Evolutionary conservation across 179 eudicot species (phyloP), one percentile per base, ranked within the genome.

Genomic region (Nepenthes alata): DNA sequence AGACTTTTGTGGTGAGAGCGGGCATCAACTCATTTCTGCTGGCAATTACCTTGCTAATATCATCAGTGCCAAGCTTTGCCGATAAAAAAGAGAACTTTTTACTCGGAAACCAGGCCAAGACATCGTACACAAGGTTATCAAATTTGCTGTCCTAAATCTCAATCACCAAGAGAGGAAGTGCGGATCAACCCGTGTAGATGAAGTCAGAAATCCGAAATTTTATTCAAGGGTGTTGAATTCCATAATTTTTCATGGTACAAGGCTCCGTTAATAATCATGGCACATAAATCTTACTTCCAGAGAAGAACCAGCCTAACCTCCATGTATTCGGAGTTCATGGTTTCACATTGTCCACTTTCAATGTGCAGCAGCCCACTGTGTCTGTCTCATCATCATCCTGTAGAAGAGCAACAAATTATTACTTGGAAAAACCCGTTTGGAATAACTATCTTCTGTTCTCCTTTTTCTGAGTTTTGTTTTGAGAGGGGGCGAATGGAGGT

Each of bases 381-480:
- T 16, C 96, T 69, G 98, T 96, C 83, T 91, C 98, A 65, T 91
- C 98, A 62, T 91, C 98, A 81, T 91, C 98, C 98, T 91, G 85
- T 60, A 78, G 44, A 35, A 64, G 52, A 11, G n/a, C 0, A 9
- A 2, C 2, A 6, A 9, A 8, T 48, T 48, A 48, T 48, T 9
- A 48, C 4, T 13, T 48, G 6, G 0, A 16, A 16, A 16, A 48
- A 48, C 11, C 9, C n/a, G n/a, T 6, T 47, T 47, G 11, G 11
- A 13, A 48, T 48, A 48, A 48, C n/a, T 48, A 16, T 16, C 25
- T 16, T 16, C 25, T 16, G 25, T 0, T 50, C n/a, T 50, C 53
- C 12, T 4, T 4, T 7, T 7, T 39, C 25, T 16, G 25, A 16
- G 25, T 16, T 16, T 16, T 16, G 25, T 16, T 16, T 16, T 16